These are phyloP conservation scores for Raffaelea albimanens DNA, from an alignment of 2,329 filamentous ascomycete species.

Conservation along the genomic window DNA sequence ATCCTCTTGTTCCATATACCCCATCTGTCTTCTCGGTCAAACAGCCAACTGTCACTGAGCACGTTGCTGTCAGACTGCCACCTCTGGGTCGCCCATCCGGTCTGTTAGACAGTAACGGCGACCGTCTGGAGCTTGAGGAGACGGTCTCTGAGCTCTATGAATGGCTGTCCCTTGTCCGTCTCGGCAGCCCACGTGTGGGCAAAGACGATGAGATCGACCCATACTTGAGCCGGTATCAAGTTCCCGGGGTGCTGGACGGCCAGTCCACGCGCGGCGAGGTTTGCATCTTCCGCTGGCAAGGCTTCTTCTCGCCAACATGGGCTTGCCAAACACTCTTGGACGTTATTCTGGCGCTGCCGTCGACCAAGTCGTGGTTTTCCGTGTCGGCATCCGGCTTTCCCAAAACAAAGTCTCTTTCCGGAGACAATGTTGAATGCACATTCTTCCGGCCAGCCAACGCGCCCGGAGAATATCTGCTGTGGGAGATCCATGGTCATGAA, in stretches of 20 bases:
- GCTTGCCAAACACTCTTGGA: constrained; percentile 37
- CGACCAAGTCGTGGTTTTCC: constrained; percentile 44
- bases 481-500: constrained; percentile 44
- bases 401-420: constrained; percentile 31
- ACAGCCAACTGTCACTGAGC: constrained; percentile 20
- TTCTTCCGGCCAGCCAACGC: constrained; percentile 41
- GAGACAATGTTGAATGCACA: constrained; percentile 39
- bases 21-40: constrained; percentile 33
- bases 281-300: constrained; percentile 49
- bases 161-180: constrained; percentile 60
- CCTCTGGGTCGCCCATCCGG: constrained; percentile 21
- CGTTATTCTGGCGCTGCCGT: constrained; percentile 31
- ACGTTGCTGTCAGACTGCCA: constrained; percentile 21
- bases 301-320: constrained; percentile 47
- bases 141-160: constrained; percentile 58
- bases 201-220: constrained; percentile 52
- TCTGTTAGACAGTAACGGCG: constrained; percentile 23
- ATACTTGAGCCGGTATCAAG: constrained; percentile 58
- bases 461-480: constrained; percentile 47
- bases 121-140: constrained; percentile 49
- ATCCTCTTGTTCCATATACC: constrained; percentile 36
- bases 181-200: constrained; percentile 55
- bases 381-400: constrained; percentile 43
- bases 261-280: constrained; percentile 16
- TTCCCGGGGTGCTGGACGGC: constrained; percentile 29